These are phyloP conservation scores for Apiospora malaysiana DNA, from an alignment of 2,329 filamentous ascomycete genomes.

Conservation along the genomic window DNA sequence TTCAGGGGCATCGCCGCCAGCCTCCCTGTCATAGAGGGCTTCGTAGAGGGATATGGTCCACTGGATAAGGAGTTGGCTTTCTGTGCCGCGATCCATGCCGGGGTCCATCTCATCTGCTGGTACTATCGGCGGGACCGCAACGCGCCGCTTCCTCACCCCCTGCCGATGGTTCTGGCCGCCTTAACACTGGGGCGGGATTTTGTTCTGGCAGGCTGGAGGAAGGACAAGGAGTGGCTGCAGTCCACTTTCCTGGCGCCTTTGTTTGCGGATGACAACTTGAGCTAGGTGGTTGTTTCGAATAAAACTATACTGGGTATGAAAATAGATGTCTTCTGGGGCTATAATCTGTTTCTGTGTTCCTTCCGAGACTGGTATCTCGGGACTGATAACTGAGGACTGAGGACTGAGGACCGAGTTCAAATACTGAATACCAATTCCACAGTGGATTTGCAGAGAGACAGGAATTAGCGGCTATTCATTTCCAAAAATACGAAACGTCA, in stretches of 20 bases:
- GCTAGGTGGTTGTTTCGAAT: background rate
- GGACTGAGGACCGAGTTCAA: too few species aligned
- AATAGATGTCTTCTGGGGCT: too few species aligned
- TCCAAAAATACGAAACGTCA: too few species aligned
- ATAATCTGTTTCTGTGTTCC: too few species aligned
- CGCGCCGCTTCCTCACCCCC: slow-evolving; percentile 20
- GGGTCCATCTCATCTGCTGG: slow-evolving; percentile 45
- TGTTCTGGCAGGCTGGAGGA: slow-evolving; percentile 27
- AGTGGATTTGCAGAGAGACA: too few species aligned
- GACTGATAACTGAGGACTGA: too few species aligned
- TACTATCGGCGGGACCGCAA: slow-evolving; percentile 28
- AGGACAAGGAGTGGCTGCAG: slow-evolving; percentile 23
- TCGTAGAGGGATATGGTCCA: slow-evolving; percentile 43
- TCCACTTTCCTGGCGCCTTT: background rate
- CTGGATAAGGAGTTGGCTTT: slow-evolving; percentile 46
- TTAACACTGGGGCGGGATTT: slow-evolving; percentile 25
- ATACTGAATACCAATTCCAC: too few species aligned
- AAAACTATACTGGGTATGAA: too few species aligned
- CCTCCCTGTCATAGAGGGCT: slow-evolving; percentile 41
- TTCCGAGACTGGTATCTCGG: too few species aligned
- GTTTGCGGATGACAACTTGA: background rate
- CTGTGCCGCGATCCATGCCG: slow-evolving; percentile 46
- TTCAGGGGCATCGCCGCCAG: slow-evolving; percentile 41
- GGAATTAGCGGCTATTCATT: too few species aligned
- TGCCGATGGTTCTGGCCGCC: slow-evolving; percentile 19